These are phyloP conservation scores for Coemansia sp. DNA, from an alignment of 192 early-diverging fungal species.

Conservation along the genomic window DNA sequence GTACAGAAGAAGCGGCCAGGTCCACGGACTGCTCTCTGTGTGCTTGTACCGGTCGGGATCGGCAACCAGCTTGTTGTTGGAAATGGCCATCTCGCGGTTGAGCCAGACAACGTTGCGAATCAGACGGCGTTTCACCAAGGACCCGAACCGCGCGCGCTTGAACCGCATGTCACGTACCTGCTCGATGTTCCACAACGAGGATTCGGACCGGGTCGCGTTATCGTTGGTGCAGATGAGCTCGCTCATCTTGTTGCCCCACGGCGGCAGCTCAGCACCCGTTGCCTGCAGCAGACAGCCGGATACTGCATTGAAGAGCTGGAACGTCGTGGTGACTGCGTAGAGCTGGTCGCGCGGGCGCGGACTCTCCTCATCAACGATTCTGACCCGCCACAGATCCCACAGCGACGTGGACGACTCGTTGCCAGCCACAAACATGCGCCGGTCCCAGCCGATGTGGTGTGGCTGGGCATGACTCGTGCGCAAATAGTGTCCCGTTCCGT, in stretches of 20 bases:
- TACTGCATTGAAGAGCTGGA: constrained; percentile 67
- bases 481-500: constrained; percentile 51
- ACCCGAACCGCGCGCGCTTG: constrained; percentile 14
- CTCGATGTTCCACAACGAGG: constrained; percentile 54
- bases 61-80: constrained; percentile 67
- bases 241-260: constrained; percentile 79
- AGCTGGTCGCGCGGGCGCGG: constrained; percentile 48
- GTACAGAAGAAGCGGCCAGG: constrained; percentile 63
- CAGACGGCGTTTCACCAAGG: constrained; percentile 14
- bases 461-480: constrained; percentile 16
- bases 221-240: constrained; percentile 91
- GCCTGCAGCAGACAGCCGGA: constrained; percentile 79
- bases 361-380: constrained; percentile 44
- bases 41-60: constrained; percentile 67
- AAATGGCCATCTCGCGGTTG: constrained; percentile 73
- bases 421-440: constrained; percentile 27
- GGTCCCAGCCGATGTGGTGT: constrained; percentile 13
- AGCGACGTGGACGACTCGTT: constrained; percentile 17
- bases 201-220: constrained; percentile 35
- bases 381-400: constrained; percentile 60
- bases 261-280: constrained; percentile 66
- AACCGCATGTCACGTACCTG: constrained; percentile 26
- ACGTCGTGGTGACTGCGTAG: constrained; percentile 54
- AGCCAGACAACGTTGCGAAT: constrained; percentile 54
- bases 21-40: constrained; percentile 56